Percentiles rank a stretch among this genome's conserved stretches.
These are phyloP conservation scores for Didymellaceae sp. DNA, from an alignment of 2,329 filamentous ascomycete species.

Conservation along the genomic window DNA sequence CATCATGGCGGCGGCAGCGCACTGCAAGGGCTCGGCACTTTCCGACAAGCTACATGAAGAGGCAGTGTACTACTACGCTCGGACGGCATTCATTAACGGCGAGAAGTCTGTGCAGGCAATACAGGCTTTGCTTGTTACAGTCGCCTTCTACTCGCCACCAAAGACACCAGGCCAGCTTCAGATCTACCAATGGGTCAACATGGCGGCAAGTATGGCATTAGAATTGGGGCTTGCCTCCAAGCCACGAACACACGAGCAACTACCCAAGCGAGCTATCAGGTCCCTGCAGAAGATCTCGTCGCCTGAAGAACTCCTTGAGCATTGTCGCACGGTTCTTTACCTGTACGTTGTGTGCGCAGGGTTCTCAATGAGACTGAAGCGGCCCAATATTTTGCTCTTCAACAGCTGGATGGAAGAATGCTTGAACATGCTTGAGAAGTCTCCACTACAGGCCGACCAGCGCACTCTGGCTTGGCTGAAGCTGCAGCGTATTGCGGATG, in stretches of 20 bases:
- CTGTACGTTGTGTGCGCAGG: constrained; percentile 44
- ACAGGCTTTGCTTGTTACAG: constrained; percentile 44
- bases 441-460: constrained; percentile 39
- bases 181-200: constrained; percentile 45
- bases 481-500: constrained; percentile 46
- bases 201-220: constrained; percentile 46
- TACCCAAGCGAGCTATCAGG: constrained; percentile 43
- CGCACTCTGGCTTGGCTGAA: constrained; percentile 40
- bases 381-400: constrained; percentile 43
- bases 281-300: constrained; percentile 45
- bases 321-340: constrained; percentile 43
- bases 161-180: constrained; percentile 41
- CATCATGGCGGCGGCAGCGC: constrained; percentile 47
- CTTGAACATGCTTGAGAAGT: constrained; percentile 39
- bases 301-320: constrained; percentile 43
- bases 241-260: constrained; percentile 46
- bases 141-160: constrained; percentile 45
- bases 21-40: constrained; percentile 38
- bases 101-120: constrained; percentile 47
- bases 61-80: constrained; percentile 42
- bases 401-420: constrained; percentile 50
- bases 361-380: constrained; percentile 42
- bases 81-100: constrained; percentile 45
- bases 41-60: constrained; percentile 45
- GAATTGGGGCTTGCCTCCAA: constrained; percentile 47